Evolutionary conservation across 75 land plant genomes (phyloP), one percentile per base, ranked within the genome.

Genomic region (Cunninghamia lanceolata): DNA sequence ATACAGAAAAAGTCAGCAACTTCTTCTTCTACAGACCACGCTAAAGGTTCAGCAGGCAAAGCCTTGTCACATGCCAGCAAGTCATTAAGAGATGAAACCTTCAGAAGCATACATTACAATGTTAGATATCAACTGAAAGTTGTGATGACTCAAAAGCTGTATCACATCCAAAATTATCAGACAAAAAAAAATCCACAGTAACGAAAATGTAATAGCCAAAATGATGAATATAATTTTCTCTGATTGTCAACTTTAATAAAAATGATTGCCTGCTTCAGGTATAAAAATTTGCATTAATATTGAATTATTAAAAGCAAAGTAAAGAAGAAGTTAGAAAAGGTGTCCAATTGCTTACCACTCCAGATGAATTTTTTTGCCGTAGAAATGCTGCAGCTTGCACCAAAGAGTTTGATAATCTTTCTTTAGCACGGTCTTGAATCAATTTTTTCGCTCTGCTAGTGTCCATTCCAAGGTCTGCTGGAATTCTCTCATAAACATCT

Each of bases 1-100:
- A 92, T 53, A 54, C 88, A 88, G 85, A 86, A 98, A 11, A 98
- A 88, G 88, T 96, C 98, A 16, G 90, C 83, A 14, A 98, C 88
- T 87, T 98, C 99, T 71, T 95, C 99, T 14, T 92, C 88, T 11
- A 95, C 87, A 7, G 98, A 88, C 99, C 99, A 98, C 34, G 95
- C 86, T 84, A 96, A 74, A 21, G 95, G 90, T 39, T 89, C 88
- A 17, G 97, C 85, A 8, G 96, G 90, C 16, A 93, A 93, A 43
- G 95, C 97, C 88, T 94, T 96, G 91, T 96, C 99, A 82, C 99
- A 98, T 17, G 98, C 94, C 70, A 98, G 86, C 84, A 98, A 56
- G 90, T 98, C 92, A 87, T 96, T 96, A 16, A 98, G 95, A 10
- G 94, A 85, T 4, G 93, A 86, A 53, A 98, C 96, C 99, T 98